Conservation (phyloP, 2,329 filamentous ascomycete species). For the Sarocladium kiliense region DNA sequence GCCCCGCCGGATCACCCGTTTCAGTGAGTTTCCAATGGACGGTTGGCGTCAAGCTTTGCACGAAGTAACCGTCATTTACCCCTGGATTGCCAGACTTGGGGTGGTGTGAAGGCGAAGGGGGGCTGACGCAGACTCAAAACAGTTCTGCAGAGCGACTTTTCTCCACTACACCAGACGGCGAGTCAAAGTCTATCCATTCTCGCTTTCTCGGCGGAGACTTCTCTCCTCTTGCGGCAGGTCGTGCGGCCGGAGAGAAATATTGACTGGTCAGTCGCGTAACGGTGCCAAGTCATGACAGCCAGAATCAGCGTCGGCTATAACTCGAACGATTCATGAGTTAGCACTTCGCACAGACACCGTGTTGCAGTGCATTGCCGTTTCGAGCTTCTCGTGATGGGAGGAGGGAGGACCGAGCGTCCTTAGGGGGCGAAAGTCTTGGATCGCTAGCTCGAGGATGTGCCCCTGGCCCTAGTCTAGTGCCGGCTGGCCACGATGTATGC, state of each 20-base stretch:
- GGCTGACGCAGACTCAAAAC: background rate
- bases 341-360: background rate
- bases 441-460: background rate
- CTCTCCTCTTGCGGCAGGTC: too few relatives aligned
- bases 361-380: background rate
- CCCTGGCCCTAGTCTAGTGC: slow-evolving; percentile 2
- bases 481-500: slow-evolving; percentile 1
- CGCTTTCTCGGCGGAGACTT: background rate
- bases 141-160: background rate
- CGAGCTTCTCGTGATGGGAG: background rate
- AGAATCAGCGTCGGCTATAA: too few relatives aligned
- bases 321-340: background rate
- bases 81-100: background rate
- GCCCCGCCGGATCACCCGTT: background rate
- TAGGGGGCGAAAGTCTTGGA: background rate
- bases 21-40: background rate
- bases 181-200: background rate
- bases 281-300: too few relatives aligned
- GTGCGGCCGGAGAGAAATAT: too few relatives aligned
- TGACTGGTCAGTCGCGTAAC: too few relatives aligned
- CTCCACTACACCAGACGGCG: background rate
- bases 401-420: background rate
- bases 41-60: background rate
- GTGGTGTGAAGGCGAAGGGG: background rate
- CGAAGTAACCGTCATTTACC: background rate